A percentile compares a stretch with the other conserved stretches of the same genome.
Conservation (phyloP, 495 filamentous ascomycete species). For the Xylaria venustula region DNA sequence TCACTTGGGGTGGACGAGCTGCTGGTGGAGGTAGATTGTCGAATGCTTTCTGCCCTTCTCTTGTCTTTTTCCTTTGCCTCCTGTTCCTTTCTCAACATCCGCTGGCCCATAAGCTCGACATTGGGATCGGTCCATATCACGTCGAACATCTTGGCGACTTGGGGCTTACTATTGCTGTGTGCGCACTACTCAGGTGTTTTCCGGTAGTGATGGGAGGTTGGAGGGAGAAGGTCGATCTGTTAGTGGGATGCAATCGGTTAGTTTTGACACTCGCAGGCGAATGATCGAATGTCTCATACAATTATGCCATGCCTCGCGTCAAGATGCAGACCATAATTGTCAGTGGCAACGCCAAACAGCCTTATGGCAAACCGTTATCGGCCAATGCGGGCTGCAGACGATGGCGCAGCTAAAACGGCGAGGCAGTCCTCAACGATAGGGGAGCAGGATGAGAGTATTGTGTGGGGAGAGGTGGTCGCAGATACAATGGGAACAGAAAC, state of each 20-base stretch:
- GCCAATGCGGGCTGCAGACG: background rate
- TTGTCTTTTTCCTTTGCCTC: slow-evolving; percentile 31
- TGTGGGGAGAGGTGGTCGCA: background rate
- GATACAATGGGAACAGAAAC: background rate
- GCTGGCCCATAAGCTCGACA: slow-evolving; percentile 45
- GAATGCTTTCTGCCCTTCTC: slow-evolving; percentile 28
- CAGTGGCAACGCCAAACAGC: background rate
- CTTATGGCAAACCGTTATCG: background rate
- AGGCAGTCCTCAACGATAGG: background rate
- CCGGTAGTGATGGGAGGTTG: background rate
- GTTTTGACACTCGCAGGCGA: background rate
- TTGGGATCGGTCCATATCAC: slow-evolving; percentile 50
- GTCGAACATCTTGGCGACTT: slow-evolving; percentile 45
- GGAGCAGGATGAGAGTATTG: background rate
- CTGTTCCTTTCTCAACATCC: slow-evolving; percentile 38
- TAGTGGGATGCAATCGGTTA: background rate
- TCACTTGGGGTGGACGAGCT: slow-evolving; percentile 36
- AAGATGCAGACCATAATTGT: background rate
- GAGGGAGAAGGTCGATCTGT: background rate
- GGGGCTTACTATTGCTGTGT: background rate
- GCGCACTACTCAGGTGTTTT: background rate
- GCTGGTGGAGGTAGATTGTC: slow-evolving; percentile 34
- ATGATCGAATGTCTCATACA: background rate
- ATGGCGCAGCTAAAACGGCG: background rate
- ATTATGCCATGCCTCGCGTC: background rate